A percentile compares a stretch with the other conserved stretches of the same genome.
phyloP scores from a whole-genome alignment of 345 rosid genomes.

The Populus davidiana region DNA sequence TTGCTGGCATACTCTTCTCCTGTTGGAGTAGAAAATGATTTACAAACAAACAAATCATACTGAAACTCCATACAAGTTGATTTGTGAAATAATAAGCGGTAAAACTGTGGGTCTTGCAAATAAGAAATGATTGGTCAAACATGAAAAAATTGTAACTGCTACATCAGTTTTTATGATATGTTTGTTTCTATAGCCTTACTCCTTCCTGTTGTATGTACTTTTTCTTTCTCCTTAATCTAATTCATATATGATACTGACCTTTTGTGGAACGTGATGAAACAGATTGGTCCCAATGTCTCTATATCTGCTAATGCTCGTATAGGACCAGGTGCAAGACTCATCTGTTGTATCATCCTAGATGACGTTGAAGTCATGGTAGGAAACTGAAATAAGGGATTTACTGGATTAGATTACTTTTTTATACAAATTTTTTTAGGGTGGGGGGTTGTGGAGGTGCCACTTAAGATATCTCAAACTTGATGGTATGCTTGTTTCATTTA shows the following conservation, averaged over 20 bases:
- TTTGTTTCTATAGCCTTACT: not conserved
- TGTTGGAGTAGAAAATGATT: not conserved
- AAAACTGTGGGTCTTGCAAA: not conserved
- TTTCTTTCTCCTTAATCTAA: not conserved
- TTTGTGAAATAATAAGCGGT: not conserved
- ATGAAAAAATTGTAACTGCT: not conserved
- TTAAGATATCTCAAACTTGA: not conserved
- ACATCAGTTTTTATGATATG: not conserved
- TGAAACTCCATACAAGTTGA: not conserved
- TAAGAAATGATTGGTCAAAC: not conserved
- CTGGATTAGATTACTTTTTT: not conserved
- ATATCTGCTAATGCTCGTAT: constrained; percentile 32
- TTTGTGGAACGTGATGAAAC: constrained; percentile 9
- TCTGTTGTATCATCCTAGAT: constrained; percentile 28
- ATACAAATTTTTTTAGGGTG: not conserved
- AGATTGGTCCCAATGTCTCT: constrained; percentile 38
- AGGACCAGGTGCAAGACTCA: constrained; percentile 34
- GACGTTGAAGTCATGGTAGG: constrained; percentile 30
- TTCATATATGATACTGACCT: not conserved
- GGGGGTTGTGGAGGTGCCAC: not conserved
- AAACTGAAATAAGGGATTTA: not conserved
- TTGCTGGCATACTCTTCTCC: not conserved
- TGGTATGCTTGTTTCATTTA: not conserved
- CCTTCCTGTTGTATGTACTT: not conserved
- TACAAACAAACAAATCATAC: not conserved